These are phyloP conservation scores for Penicillium sp. DNA, from an alignment of 2,329 filamentous ascomycete species.

Conservation along the genomic window DNA sequence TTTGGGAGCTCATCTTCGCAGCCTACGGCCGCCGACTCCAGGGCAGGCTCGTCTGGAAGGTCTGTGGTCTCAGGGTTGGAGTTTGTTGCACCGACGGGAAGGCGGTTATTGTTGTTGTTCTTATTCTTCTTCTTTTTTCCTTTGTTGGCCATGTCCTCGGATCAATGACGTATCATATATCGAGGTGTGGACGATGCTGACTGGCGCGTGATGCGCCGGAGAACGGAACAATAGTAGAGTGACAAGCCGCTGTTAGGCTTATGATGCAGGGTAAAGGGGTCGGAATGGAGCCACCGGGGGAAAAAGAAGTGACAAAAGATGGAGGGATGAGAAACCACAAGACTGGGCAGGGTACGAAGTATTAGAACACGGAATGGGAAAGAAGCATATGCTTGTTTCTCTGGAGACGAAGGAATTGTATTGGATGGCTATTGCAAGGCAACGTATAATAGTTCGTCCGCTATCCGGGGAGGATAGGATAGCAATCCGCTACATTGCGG, in stretches of 20 bases:
- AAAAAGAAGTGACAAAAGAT: slow-evolving; percentile 33
- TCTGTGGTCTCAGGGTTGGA: slow-evolving; percentile 31
- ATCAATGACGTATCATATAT: slow-evolving; percentile 41
- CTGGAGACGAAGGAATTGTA: slow-evolving; percentile 35
- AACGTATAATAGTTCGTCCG: slow-evolving; percentile 43
- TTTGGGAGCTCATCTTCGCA: slow-evolving; percentile 43
- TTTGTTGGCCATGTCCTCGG: slow-evolving; percentile 44
- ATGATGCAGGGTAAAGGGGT: slow-evolving; percentile 32
- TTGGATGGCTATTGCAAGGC: slow-evolving; percentile 42
- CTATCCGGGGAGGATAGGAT: slow-evolving; percentile 36
- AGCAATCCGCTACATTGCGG: slow-evolving; percentile 37
- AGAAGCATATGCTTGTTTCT: slow-evolving; percentile 39
- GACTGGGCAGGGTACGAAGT: slow-evolving; percentile 32
- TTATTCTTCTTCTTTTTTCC: slow-evolving; percentile 47
- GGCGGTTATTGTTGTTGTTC: slow-evolving; percentile 37
- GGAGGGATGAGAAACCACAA: slow-evolving; percentile 25
- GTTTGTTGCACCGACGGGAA: slow-evolving; percentile 37
- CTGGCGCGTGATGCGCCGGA: slow-evolving; percentile 30
- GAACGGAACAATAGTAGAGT: slow-evolving; percentile 35
- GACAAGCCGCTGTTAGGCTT: slow-evolving; percentile 37
- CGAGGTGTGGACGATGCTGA: slow-evolving; percentile 29
- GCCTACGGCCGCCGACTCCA: slow-evolving; percentile 39
- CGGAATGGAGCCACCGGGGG: slow-evolving; percentile 31
- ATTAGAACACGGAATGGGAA: slow-evolving; percentile 38
- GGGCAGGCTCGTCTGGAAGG: slow-evolving; percentile 32